Conservation (phyloP, 2,329 filamentous ascomycete species). For the Aspergillus ochraceus region DNA sequence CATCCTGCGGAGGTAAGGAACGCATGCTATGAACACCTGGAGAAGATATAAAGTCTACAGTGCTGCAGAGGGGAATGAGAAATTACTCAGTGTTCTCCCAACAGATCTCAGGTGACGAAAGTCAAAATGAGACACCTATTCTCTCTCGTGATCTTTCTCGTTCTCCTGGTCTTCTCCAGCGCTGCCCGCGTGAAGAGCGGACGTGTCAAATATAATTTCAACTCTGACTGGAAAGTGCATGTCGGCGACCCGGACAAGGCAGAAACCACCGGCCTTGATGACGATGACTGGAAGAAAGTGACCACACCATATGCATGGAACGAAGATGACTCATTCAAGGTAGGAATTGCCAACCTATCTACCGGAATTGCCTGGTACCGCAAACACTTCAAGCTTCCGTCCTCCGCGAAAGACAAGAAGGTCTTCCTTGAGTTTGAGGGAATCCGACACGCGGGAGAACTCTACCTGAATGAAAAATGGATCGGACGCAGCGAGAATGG, state of each 20-base stretch:
- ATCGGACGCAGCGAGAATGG: constrained; percentile 3
- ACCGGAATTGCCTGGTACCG: constrained; percentile 1
- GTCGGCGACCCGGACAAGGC: not conserved
- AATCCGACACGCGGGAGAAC: not conserved
- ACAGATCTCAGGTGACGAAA: no score
- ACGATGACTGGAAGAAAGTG: not conserved
- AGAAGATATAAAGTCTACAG: no score
- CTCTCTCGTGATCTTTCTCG: no score
- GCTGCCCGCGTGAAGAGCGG: not conserved
- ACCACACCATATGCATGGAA: constrained; percentile 3
- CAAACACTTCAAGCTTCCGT: not conserved
- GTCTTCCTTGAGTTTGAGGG: constrained; percentile 6
- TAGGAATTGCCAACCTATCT: not conserved
- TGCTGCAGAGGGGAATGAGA: no score
- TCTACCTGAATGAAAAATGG: constrained; percentile 1
- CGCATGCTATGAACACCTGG: no score
- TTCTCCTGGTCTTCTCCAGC: no score
- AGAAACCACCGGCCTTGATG: not conserved
- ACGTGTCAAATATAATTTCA: not conserved
- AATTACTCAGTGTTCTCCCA: no score
- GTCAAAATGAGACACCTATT: no score
- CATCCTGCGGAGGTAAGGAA: no score
- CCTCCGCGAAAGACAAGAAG: not conserved
- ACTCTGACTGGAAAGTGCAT: not conserved
- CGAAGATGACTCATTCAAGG: constrained; percentile 2